phyloP scores from a whole-genome alignment of 805 yeast genomes.

The Pichia exigua region DNA sequence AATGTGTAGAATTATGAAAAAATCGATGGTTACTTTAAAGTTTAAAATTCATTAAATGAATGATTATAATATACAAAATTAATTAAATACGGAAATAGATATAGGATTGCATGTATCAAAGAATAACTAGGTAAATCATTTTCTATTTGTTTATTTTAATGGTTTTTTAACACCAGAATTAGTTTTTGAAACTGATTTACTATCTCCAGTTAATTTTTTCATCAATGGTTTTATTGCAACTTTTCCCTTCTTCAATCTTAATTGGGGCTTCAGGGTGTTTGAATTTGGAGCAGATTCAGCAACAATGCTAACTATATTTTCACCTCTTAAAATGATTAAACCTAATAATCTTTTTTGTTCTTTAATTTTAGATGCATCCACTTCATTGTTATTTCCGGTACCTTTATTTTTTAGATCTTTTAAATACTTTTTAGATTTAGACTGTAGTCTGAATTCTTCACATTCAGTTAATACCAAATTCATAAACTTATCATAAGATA shows the following conservation, averaged over 20 bases:
- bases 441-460: constrained; percentile 73
- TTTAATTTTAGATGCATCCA: constrained; percentile 32
- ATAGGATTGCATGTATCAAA: background rate
- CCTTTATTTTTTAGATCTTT: constrained; percentile 1
- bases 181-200: constrained; percentile 6
- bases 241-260: constrained; percentile 26
- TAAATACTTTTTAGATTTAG: constrained; percentile 40
- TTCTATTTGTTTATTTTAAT: background rate
- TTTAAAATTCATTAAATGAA: background rate
- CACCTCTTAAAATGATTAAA: constrained; percentile 79
- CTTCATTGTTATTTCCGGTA: constrained; percentile 6
- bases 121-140: too few species aligned
- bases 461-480: constrained; percentile 79
- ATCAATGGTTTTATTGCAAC: constrained; percentile 26
- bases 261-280: constrained; percentile 23
- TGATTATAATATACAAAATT: background rate
- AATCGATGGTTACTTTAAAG: background rate
- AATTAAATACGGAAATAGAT: background rate
- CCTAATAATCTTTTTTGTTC: constrained; percentile 77
- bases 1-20: background rate
- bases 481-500: constrained; percentile 87
- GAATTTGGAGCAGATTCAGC: constrained; percentile 57
- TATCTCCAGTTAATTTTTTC: constrained; percentile 16
- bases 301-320: constrained; percentile 64
- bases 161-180: constrained; percentile 11